Base-by-base conservation (phyloP, 768 basidiomycete species). In the Neoboletus subvelutipes region DNA sequence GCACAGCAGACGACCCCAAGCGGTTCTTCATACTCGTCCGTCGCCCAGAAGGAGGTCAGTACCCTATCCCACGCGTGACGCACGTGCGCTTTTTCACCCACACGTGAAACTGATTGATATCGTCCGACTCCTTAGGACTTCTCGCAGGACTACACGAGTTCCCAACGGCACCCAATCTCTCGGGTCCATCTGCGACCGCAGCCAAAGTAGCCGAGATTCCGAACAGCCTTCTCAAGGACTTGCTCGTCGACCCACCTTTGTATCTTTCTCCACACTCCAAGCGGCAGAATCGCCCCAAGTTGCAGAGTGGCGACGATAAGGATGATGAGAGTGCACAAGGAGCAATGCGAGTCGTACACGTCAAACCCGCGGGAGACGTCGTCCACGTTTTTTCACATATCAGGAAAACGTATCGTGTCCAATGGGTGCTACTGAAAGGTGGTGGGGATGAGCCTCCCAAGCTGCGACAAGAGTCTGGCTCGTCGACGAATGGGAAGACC, bases 101-200 rank as follows among this genome's bases (percentile, higher is more conserved):
- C 28, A 28, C 28, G 20, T 48, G 4, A 41, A 45, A 22, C 59
- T 60, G 43, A 52, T 57, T n/a, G 1, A 45, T 45, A 12, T 28
- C 13, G 2, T 45, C 59, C 45, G 50, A 49, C 12, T 12, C 13
- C 49, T 34, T 58, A 97, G 95, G 95, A 24, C 85, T 98, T 45
- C 77, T 98, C 52, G 95, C 92, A 20, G 93, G 95, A 11, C 75
- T 98, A 41, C 86, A 87, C 69, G 94, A 98, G 66, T 94, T 94
- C 75, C 91, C 93, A 54, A 83, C 90, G 22, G 71, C 74, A 39
- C 68, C 81, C 53, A 78, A 87, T 67, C 78, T 88, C 55, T 67
- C 79, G 40, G 74, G 71, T 22, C 45, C 37, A 64, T 71, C 77
- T 45, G 75, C 77, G 11, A 74, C 77, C 12, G 57, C 65, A n/a